Evolutionary conservation across 2,329 filamentous ascomycete genomes (phyloP), one percentile per base, ranked within the genome.

Genomic region (Aspergillus floridensis): DNA sequence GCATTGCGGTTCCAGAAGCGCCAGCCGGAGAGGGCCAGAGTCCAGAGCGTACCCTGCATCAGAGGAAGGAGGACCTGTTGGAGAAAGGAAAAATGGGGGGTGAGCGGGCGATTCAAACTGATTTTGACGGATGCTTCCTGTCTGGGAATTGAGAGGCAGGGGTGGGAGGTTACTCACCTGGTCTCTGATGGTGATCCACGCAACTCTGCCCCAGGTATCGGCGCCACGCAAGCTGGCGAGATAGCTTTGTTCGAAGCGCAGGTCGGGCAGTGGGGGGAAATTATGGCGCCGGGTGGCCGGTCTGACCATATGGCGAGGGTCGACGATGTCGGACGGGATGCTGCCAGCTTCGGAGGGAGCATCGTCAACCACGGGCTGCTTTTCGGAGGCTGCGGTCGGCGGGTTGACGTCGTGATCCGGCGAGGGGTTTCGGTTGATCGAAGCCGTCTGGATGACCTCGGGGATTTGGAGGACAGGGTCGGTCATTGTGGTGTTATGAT

Each of bases 171-270:
- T 22, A 26, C 68, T 57, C 80, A 95, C 90, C 85, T 97, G 95
- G 76, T 99, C 95, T 70, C 91, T 83, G 38, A 90, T 76, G 19
- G 95, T 99, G 66, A 99, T 93, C 80, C 89, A 90, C 7, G 85
- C 83, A 32, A 99, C 85, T 73, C 86, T 86, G 80, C 89, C 88
- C 87, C 88, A 93, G 24, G 86, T 87, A 65, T 95, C 86, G 38
- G 92, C 92, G 58, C 86, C 82, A 65, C 88, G 85, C 67, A 99
- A 90, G 78, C 92, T 96, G 68, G 90, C 89, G 57, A 99, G 84
- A 76, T 99, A 99, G 82, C 93, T 97, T 83, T 99, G 95, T 79
- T 99, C 95, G 78, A 98, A 98, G 48, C 95, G 86, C 66, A 99
- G 81, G 78, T 99, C 95, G 4, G 87, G 87, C 50, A 89, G 74